These are phyloP conservation scores for Metarhizium anisopliae DNA, from an alignment of 2,329 filamentous ascomycete genomes.

Conservation along the genomic window DNA sequence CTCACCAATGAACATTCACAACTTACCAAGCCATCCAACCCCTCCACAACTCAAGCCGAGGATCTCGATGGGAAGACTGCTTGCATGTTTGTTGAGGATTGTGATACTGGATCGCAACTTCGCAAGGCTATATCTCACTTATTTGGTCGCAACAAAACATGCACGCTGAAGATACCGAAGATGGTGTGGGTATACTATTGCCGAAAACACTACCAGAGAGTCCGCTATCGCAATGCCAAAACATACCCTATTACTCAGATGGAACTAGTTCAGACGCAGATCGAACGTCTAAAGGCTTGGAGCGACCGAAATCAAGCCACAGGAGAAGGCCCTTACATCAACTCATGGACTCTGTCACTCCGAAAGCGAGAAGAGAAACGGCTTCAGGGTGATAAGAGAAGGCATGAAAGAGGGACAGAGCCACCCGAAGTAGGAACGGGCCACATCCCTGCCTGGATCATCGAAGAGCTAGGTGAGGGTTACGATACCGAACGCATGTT, in stretches of 20 bases:
- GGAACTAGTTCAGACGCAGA: slow-evolving; percentile 52
- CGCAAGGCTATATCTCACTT: slow-evolving; percentile 75
- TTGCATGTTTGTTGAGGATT: slow-evolving; percentile 49
- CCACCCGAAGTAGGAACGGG: slow-evolving; percentile 22
- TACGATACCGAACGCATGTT: slow-evolving; percentile 40
- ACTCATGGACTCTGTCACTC: slow-evolving; percentile 50
- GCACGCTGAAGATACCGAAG: slow-evolving; percentile 60
- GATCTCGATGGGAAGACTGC: slow-evolving; percentile 18
- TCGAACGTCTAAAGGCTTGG: slow-evolving; percentile 56
- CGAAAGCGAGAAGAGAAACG: slow-evolving; percentile 57
- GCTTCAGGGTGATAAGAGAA: slow-evolving; percentile 26
- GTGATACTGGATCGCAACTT: slow-evolving; percentile 49
- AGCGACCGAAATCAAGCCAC: slow-evolving; percentile 36
- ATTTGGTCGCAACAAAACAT: slow-evolving; percentile 74
- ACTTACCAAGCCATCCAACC: not conserved
- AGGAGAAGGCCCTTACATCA: slow-evolving; percentile 22
- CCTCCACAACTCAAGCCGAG: slow-evolving; percentile 3
- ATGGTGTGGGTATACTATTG: slow-evolving; percentile 69
- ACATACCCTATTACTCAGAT: slow-evolving; percentile 56
- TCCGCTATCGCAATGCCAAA: slow-evolving; percentile 56
- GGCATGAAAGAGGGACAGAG: slow-evolving; percentile 21
- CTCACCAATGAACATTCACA: not conserved
- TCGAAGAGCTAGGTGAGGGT: slow-evolving; percentile 33
- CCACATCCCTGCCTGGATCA: slow-evolving; percentile 41
- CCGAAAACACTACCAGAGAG: slow-evolving; percentile 74